Conservation (phyloP, 2,329 filamentous ascomycete species). For the Sarocladiaceae sp. region DNA sequence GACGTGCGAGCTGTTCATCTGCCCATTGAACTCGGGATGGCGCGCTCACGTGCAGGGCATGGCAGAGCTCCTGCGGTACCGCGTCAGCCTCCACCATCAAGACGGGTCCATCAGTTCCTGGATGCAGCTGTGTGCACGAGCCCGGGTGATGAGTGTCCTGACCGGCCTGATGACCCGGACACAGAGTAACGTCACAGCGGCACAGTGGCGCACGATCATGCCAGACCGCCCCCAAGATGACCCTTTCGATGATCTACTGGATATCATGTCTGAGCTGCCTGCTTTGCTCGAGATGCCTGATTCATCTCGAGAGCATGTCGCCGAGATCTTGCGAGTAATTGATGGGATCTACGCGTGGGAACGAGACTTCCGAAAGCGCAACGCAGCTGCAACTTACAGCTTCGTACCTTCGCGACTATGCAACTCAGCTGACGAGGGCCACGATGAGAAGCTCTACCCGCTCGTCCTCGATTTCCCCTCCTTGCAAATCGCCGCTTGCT, state of each 20-base stretch:
- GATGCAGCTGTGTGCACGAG: conserved; percentile 4
- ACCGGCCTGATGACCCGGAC: conserved; percentile 7
- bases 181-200: not conserved
- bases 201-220: conserved; percentile 8
- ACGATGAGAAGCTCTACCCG: not conserved
- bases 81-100: not conserved
- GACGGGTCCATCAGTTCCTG: not conserved
- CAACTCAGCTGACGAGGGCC: conserved; percentile 5
- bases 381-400: not conserved
- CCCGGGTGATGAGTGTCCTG: conserved; percentile 5
- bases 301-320: not conserved
- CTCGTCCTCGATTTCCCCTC: conserved; percentile 3
- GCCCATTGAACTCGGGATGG: conserved; percentile 6
- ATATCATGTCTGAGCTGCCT: conserved; percentile 6
- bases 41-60: conserved; percentile 10
- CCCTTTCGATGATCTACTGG: conserved; percentile 4
- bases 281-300: not conserved
- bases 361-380: not conserved
- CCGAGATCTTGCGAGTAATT: not conserved
- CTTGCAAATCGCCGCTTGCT: conserved; percentile 5
- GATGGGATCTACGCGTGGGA: conserved; percentile 1
- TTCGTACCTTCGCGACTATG: conserved; percentile 3
- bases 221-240: not conserved
- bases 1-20: conserved; percentile 9
- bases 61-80: conserved; percentile 8